Percentiles rank a stretch among this genome's conserved stretches.
phyloP scores from a whole-genome alignment of 2,329 filamentous ascomycete species.

The Penicillium sp. region DNA sequence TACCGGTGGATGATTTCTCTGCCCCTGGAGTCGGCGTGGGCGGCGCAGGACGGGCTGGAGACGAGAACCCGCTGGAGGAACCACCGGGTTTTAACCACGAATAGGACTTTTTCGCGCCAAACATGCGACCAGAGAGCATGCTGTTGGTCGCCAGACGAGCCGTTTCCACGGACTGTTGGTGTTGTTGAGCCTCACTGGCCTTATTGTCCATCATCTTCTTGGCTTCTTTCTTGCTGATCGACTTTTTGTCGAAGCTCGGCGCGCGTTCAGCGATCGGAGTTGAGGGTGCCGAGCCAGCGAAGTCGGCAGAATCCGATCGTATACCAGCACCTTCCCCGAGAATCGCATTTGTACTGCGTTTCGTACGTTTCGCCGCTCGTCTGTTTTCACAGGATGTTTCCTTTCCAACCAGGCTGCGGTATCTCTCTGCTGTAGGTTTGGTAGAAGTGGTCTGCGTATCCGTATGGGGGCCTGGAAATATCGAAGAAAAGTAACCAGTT shows the following conservation, averaged over 20 bases:
- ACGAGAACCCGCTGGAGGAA: conserved; percentile 42
- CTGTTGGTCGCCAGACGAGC: conserved; percentile 75
- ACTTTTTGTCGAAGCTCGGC: conserved; percentile 66
- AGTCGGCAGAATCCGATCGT: conserved; percentile 61
- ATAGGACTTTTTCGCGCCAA: conserved; percentile 53
- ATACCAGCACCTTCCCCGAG: conserved; percentile 54
- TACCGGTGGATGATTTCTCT: conserved; percentile 32
- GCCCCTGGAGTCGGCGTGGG: conserved; percentile 34
- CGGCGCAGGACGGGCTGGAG: conserved; percentile 38
- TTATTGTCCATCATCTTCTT: conserved; percentile 75
- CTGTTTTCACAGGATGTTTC: conserved; percentile 76
- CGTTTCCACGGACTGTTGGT: conserved; percentile 81
- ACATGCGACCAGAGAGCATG: conserved; percentile 55
- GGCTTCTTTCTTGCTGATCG: conserved; percentile 84
- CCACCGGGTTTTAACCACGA: conserved; percentile 50
- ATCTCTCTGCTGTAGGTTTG: conserved; percentile 51
- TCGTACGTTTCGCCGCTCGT: conserved; percentile 68
- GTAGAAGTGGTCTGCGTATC: conserved; percentile 47
- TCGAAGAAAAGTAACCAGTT: conserved; percentile 3
- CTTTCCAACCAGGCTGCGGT: conserved; percentile 66
- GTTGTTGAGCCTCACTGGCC: conserved; percentile 75
- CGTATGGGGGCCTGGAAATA: conserved; percentile 38
- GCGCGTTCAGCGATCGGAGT: conserved; percentile 53
- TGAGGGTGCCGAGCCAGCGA: conserved; percentile 65
- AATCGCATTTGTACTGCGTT: conserved; percentile 61